Evolutionary conservation across 23 red algal genomes (phyloP).

Genomic region (Gracilariopsis chorda): DNA sequence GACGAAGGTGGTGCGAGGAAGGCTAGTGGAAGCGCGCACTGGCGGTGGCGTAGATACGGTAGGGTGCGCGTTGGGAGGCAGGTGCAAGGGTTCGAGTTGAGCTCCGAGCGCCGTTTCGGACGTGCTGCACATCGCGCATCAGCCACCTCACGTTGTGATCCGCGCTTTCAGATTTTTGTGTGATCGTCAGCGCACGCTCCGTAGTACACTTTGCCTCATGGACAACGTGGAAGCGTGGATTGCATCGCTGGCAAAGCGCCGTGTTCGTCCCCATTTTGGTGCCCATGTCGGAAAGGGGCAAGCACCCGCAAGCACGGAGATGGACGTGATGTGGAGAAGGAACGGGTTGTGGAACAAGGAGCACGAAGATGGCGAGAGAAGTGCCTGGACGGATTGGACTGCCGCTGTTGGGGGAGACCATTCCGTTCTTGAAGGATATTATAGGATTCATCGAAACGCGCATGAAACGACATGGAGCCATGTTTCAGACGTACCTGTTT

Average conservation of each 20-base stretch:
- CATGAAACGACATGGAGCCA: neutral
- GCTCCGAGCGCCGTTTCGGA: no score
- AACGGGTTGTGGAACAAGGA: no score
- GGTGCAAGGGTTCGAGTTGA: no score
- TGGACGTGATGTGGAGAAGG: no score
- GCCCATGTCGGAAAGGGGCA: no score
- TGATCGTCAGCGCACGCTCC: no score
- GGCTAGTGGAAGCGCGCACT: neutral
- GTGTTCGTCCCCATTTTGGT: no score
- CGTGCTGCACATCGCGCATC: neutral
- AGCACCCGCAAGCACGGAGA: no score
- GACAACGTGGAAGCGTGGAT: no score
- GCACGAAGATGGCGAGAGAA: neutral
- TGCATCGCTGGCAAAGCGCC: no score
- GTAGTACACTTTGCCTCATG: no score
- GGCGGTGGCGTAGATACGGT: neutral
- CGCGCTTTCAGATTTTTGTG: neutral
- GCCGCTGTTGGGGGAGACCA: constrained; percentile 32
- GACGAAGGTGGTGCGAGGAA: neutral
- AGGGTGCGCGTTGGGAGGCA: neutral
- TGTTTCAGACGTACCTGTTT: constrained; percentile 31
- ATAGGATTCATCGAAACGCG: constrained; percentile 28
- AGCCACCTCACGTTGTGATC: neutral
- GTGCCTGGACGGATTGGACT: constrained; percentile 15
- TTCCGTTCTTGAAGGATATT: constrained; percentile 21